Evolutionary conservation across 139 green algal genomes (phyloP).

Genomic region (Picochlorum costavermella): DNA sequence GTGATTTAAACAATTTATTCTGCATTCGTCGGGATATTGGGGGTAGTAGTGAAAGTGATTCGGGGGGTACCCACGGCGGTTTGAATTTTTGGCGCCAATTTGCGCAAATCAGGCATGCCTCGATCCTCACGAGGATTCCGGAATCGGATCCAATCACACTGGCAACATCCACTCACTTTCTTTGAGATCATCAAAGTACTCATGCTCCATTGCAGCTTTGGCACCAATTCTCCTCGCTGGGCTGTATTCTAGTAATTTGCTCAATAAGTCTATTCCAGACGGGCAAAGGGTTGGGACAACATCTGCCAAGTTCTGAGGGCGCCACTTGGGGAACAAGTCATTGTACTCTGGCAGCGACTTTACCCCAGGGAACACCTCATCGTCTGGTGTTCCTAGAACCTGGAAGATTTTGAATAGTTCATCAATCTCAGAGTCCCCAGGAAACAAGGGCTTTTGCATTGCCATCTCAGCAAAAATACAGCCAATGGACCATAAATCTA

Average conservation of each 20-base stretch:
- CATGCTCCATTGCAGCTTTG: slow-evolving; percentile 52
- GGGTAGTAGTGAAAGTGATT: background rate
- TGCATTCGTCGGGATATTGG: background rate
- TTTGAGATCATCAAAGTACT: slow-evolving; percentile 60
- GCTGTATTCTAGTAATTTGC: slow-evolving; percentile 52
- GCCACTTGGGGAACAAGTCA: slow-evolving; percentile 26
- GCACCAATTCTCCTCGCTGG: slow-evolving; percentile 52
- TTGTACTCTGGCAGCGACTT: slow-evolving; percentile 67
- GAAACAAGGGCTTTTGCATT: slow-evolving; percentile 71
- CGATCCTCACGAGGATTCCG: no score
- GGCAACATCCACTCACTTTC: slow-evolving; percentile 1
- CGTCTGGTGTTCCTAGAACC: slow-evolving; percentile 49
- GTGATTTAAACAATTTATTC: no score
- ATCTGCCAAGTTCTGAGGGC: slow-evolving; percentile 18
- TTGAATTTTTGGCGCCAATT: background rate
- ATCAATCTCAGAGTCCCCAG: slow-evolving; percentile 74
- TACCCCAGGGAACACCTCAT: slow-evolving; percentile 44
- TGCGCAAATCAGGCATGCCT: no score
- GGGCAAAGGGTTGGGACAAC: slow-evolving; percentile 57
- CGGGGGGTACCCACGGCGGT: background rate
- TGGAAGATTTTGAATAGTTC: slow-evolving; percentile 67
- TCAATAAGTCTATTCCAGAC: slow-evolving; percentile 61
- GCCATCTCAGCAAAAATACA: slow-evolving; percentile 97
- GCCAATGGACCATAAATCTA: slow-evolving; percentile 96
- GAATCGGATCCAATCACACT: no score